These are phyloP conservation scores for Alternaria metachromatica DNA, from an alignment of 2,329 filamentous ascomycete species.

Conservation along the genomic window DNA sequence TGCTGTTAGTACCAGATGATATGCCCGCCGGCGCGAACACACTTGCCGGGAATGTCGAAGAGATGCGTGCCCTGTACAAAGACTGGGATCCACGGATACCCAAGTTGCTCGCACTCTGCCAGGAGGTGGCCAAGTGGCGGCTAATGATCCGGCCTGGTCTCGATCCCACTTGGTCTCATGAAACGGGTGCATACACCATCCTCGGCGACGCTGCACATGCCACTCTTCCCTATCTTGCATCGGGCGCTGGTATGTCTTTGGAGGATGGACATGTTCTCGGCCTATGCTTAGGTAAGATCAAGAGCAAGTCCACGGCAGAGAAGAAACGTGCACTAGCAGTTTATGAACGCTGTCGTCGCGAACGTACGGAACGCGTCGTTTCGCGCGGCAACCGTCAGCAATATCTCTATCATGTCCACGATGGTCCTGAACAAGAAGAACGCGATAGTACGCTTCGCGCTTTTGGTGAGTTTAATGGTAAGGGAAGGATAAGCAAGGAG, in stretches of 20 bases:
- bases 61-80: conserved; percentile 61
- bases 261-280: conserved; percentile 67
- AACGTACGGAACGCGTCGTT: conserved; percentile 66
- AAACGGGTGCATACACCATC: conserved; percentile 63
- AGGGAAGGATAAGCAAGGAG: conserved; percentile 24
- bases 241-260: conserved; percentile 65
- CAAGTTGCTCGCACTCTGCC: conserved; percentile 64
- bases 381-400: conserved; percentile 67
- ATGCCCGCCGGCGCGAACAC: conserved; percentile 55
- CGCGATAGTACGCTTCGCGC: conserved; percentile 52
- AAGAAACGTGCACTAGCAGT: conserved; percentile 51
- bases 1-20: conserved; percentile 59
- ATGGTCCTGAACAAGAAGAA: conserved; percentile 63
- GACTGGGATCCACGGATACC: conserved; percentile 64
- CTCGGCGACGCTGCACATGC: conserved; percentile 70
- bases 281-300: conserved; percentile 59
- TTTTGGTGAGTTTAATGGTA: conserved; percentile 40
- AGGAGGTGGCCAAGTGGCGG: conserved; percentile 67
- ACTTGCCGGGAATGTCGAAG: conserved; percentile 59
- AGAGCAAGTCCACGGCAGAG: conserved; percentile 45
- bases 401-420: conserved; percentile 66
- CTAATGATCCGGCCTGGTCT: conserved; percentile 64
- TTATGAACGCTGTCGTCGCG: conserved; percentile 65
- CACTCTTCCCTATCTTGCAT: conserved; percentile 67
- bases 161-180: conserved; percentile 63